Conservation (phyloP, 202 grass and related monocot species). For the Brachypodium distachyon region DNA sequence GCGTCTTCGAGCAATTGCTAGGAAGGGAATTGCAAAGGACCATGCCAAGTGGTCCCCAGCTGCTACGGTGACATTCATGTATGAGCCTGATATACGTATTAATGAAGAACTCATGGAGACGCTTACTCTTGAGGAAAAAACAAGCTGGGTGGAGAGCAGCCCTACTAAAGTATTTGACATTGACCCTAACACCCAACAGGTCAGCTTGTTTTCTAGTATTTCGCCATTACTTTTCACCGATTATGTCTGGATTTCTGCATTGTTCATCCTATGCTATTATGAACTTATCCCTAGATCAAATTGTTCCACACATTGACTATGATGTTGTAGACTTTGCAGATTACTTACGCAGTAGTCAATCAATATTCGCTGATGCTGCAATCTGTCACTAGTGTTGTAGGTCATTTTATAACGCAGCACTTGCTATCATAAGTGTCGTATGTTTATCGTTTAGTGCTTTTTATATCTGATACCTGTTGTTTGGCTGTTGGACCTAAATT, state of each 20-base stretch:
- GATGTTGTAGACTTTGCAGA: background rate
- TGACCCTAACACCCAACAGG: slow-evolving; percentile 70
- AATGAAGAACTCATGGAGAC: slow-evolving; percentile 86
- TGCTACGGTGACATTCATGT: slow-evolving; percentile 98
- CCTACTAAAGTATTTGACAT: slow-evolving; percentile 91
- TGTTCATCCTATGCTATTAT: background rate
- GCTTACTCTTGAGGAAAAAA: slow-evolving; percentile 67
- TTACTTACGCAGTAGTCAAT: background rate
- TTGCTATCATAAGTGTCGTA: background rate
- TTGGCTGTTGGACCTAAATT: background rate
- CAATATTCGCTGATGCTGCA: background rate
- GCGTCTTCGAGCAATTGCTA: slow-evolving; percentile 72
- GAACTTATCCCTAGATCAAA: background rate
- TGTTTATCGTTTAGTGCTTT: background rate
- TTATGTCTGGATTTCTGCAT: background rate
- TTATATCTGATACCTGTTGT: background rate
- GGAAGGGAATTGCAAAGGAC: slow-evolving; percentile 95
- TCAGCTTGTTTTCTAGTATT: slow-evolving; percentile 27
- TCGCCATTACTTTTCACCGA: background rate
- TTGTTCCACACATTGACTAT: background rate
- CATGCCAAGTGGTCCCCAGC: slow-evolving; percentile 99
- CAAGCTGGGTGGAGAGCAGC: slow-evolving; percentile 81
- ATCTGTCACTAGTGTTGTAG: background rate
- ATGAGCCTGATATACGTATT: slow-evolving; percentile 91
- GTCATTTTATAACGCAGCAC: background rate